Percentiles rank a stretch among this genome's conserved stretches.
Evolutionary conservation across 163 green algal species (phyloP).

Genomic region (Trebouxia gelatinosa): DNA sequence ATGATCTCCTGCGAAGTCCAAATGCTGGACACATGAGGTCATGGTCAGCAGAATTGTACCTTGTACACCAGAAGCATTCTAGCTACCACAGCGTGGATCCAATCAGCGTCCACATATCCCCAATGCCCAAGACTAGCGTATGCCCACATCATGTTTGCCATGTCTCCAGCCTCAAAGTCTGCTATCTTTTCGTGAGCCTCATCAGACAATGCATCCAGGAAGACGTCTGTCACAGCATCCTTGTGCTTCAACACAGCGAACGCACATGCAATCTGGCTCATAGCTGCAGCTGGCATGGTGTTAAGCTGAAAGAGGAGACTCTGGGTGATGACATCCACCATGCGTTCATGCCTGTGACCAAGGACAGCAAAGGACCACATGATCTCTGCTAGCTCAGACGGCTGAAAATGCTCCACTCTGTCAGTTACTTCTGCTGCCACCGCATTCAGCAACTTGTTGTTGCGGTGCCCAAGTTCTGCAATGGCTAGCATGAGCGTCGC

Average conservation of each 20-base stretch:
- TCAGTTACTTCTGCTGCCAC: constrained; percentile 9
- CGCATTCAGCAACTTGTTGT: constrained; percentile 21
- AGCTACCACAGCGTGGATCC: constrained; percentile 1
- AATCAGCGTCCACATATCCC: constrained; percentile 23
- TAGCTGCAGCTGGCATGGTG: constrained; percentile 2
- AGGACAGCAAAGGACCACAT: constrained; percentile 29
- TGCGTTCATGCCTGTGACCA: not conserved
- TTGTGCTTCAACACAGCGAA: constrained; percentile 33
- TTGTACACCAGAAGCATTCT: constrained; percentile 29
- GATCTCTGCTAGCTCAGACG: not conserved
- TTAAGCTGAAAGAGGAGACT: not conserved
- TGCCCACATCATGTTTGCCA: constrained; percentile 32
- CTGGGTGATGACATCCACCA: constrained; percentile 23
- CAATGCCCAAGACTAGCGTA: constrained; percentile 25
- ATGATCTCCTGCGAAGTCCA: no score
- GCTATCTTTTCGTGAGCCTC: constrained; percentile 11
- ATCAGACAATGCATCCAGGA: constrained; percentile 32
- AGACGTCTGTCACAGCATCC: constrained; percentile 33
- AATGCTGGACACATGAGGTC: no score
- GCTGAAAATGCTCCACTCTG: constrained; percentile 7
- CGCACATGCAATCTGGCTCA: constrained; percentile 25
- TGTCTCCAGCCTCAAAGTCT: constrained; percentile 19
- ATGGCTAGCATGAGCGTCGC: constrained; percentile 16
- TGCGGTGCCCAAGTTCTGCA: constrained; percentile 22
- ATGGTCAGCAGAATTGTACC: not conserved